Evolutionary conservation across 164 flowering plant genomes (phyloP).

Genomic region (Annona cherimola): DNA sequence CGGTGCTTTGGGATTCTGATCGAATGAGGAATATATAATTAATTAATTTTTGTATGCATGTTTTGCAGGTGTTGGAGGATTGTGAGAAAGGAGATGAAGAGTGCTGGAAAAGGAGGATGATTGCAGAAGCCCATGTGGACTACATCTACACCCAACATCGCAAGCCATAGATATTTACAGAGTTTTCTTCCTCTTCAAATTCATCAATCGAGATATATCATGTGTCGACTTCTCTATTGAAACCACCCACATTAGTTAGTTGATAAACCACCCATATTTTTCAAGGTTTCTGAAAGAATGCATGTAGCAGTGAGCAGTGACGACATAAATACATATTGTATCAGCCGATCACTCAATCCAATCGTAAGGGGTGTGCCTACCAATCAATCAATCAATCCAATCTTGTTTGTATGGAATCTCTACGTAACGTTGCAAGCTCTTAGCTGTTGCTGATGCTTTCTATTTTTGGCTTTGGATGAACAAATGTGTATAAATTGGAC

Average conservation of each 20-base stretch:
- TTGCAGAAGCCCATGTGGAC: slow-evolving; percentile 69
- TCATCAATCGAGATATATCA: too few relatives aligned
- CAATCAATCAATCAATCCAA: neutral
- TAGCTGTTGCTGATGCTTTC: neutral
- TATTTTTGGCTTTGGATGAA: neutral
- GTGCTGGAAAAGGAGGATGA: slow-evolving; percentile 54
- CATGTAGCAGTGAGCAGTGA: too few relatives aligned
- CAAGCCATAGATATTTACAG: slow-evolving; percentile 25
- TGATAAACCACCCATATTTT: neutral
- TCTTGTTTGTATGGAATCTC: neutral
- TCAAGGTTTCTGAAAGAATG: neutral
- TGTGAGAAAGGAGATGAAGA: slow-evolving; percentile 48
- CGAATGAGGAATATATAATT: neutral
- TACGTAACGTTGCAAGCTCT: neutral
- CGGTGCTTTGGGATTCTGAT: neutral
- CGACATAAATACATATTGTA: too few relatives aligned
- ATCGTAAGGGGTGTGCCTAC: neutral
- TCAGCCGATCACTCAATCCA: neutral
- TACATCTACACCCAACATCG: slow-evolving; percentile 69
- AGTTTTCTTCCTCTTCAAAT: neutral
- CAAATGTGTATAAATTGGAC: too few relatives aligned
- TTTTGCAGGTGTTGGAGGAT: slow-evolving; percentile 38
- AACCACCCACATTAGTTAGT: neutral
- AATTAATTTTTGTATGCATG: too few relatives aligned
- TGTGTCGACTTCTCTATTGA: too few relatives aligned